Conservation (phyloP, 169 alveolate species). For the Plasmodium coatneyi region DNA sequence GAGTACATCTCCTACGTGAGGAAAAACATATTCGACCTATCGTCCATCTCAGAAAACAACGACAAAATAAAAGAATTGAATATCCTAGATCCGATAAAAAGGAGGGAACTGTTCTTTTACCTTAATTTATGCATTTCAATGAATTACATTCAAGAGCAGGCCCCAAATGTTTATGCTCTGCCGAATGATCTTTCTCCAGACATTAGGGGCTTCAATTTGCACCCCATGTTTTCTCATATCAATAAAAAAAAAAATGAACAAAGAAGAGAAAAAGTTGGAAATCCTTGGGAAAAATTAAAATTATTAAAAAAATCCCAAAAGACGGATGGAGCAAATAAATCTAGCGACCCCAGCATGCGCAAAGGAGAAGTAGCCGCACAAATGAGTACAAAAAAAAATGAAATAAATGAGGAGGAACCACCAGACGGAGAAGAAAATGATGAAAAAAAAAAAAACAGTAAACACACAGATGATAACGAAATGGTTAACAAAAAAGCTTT, state of each 20-base stretch:
- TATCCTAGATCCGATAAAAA: slow-evolving; percentile 59
- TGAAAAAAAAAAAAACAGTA: not conserved
- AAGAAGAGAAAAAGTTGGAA: slow-evolving; percentile 5
- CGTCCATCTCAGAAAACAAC: slow-evolving; percentile 55
- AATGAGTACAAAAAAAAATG: slow-evolving; percentile 16
- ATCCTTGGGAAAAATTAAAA: slow-evolving; percentile 70
- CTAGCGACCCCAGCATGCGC: not conserved
- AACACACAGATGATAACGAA: not conserved
- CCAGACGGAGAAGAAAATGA: not conserved
- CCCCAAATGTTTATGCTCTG: slow-evolving; percentile 28
- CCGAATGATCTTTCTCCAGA: slow-evolving; percentile 17
- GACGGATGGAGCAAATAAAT: slow-evolving; percentile 9
- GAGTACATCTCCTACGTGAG: slow-evolving; percentile 46
- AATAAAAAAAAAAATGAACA: slow-evolving; percentile 54
- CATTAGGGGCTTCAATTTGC: slow-evolving; percentile 69
- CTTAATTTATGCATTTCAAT: slow-evolving; percentile 44
- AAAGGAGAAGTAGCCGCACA: not conserved
- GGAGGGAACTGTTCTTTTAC: slow-evolving; percentile 73
- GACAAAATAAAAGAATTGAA: slow-evolving; percentile 60
- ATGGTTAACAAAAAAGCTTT: not conserved
- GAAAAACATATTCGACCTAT: slow-evolving; percentile 38
- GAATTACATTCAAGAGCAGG: slow-evolving; percentile 31
- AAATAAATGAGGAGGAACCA: slow-evolving; percentile 5
- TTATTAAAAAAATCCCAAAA: slow-evolving; percentile 43
- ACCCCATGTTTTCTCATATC: slow-evolving; percentile 70